Percentiles rank a stretch among this genome's conserved stretches.
phyloP scores from a whole-genome alignment of 1,284 basidiomycete species.

The Fistulinella cinereoalba region DNA sequence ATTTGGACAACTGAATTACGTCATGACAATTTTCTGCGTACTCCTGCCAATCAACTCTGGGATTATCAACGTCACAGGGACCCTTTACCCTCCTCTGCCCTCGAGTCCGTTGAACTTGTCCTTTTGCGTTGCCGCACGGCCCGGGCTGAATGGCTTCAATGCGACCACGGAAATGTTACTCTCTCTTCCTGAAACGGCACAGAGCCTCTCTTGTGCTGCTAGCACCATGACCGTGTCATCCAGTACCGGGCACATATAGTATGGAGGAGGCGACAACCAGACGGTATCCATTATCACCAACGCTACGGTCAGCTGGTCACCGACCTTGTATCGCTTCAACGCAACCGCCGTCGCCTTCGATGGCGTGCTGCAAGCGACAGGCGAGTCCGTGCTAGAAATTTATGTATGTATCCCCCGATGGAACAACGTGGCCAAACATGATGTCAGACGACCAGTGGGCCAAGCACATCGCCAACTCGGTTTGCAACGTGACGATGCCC shows the following conservation, averaged over 20 bases:
- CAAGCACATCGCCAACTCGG: background rate
- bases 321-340: constrained; percentile 1
- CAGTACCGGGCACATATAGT: constrained; percentile 1
- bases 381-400: too few relatives aligned
- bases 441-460: background rate
- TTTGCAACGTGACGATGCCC: constrained; percentile 4
- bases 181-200: background rate
- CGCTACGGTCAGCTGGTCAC: too few relatives aligned
- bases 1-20: background rate
- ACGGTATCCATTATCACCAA: constrained; percentile 1
- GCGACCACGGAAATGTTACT: constrained; percentile 1
- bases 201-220: background rate
- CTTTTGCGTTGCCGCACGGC: too few relatives aligned
- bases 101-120: too few relatives aligned
- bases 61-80: too few relatives aligned
- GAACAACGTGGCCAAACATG: constrained; percentile 2
- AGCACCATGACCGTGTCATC: too few relatives aligned
- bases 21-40: constrained; percentile 1
- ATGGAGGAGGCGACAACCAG: background rate
- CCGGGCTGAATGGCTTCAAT: constrained; percentile 7
- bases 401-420: background rate
- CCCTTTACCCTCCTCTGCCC: too few relatives aligned
- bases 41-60: background rate
- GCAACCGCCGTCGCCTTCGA: background rate
- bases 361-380: background rate